Conservation (phyloP, 2,329 filamentous ascomycete species). For the Periconia sp. region DNA sequence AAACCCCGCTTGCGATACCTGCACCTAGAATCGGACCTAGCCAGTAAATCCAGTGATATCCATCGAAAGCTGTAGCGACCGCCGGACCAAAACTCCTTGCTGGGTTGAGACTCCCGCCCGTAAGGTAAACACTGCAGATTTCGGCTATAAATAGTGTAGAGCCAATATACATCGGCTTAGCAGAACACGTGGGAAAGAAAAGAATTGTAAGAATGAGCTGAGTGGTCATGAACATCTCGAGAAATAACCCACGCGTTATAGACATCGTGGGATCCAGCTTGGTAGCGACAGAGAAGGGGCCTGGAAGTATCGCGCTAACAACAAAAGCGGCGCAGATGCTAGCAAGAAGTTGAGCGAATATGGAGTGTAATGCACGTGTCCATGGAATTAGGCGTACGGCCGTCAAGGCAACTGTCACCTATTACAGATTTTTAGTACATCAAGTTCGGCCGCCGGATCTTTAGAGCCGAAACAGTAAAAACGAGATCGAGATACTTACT, state of each 20-base stretch:
- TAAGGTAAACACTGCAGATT: slow-evolving; percentile 55
- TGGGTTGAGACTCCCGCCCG: slow-evolving; percentile 54
- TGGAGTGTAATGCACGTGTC: slow-evolving; percentile 29
- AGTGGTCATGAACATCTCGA: slow-evolving; percentile 40
- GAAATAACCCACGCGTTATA: slow-evolving; percentile 30
- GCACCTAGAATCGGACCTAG: slow-evolving; percentile 50
- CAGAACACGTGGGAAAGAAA: slow-evolving; percentile 65
- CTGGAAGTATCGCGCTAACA: slow-evolving; percentile 37
- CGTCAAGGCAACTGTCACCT: slow-evolving; percentile 33
- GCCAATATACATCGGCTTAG: slow-evolving; percentile 76
- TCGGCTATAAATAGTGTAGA: slow-evolving; percentile 69
- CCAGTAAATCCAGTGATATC: slow-evolving; percentile 55
- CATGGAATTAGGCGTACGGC: slow-evolving; percentile 28
- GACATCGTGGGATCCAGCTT: slow-evolving; percentile 29
- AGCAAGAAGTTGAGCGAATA: slow-evolving; percentile 36
- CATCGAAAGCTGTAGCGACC: slow-evolving; percentile 47
- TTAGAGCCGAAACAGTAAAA: slow-evolving; percentile 4
- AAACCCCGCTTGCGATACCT: slow-evolving; percentile 55
- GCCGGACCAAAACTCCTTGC: slow-evolving; percentile 54
- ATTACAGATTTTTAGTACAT: slow-evolving; percentile 21
- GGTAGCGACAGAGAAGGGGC: slow-evolving; percentile 29
- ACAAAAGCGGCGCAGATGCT: slow-evolving; percentile 38
- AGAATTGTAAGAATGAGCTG: slow-evolving; percentile 44
- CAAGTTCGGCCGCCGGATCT: slow-evolving; percentile 45
- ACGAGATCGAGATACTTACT: slow-evolving; percentile 29